phyloP scores from a whole-genome alignment of 495 filamentous ascomycete species.

The Penicillium bialowiezense region DNA sequence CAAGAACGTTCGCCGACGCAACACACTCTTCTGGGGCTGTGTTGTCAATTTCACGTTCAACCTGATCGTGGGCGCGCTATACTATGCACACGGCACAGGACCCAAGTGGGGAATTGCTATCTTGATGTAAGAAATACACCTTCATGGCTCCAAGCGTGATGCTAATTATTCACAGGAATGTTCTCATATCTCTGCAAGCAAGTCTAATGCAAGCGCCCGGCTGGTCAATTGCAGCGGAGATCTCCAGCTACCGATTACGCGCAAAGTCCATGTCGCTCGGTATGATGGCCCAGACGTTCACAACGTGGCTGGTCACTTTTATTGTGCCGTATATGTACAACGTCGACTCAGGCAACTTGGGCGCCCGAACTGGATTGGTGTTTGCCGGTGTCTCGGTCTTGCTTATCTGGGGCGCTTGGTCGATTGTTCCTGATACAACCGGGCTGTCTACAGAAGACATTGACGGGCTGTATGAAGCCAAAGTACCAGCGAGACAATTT shows the following conservation, averaged over 20 bases:
- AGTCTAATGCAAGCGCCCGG: slow-evolving; percentile 10
- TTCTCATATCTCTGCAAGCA: slow-evolving; percentile 12
- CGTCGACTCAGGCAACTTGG: slow-evolving; percentile 16
- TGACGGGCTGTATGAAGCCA: slow-evolving; percentile 16
- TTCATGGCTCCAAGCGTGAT: not conserved
- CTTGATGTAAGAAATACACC: slow-evolving; percentile 10
- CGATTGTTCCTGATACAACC: slow-evolving; percentile 14
- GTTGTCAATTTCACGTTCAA: slow-evolving; percentile 10
- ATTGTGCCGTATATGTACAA: slow-evolving; percentile 18
- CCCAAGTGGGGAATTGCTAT: slow-evolving; percentile 18
- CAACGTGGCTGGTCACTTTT: slow-evolving; percentile 14
- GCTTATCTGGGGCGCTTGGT: slow-evolving; percentile 8
- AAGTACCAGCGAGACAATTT: slow-evolving; percentile 9
- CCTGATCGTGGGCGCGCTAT: slow-evolving; percentile 12
- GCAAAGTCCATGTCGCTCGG: slow-evolving; percentile 14
- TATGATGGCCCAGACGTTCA: slow-evolving; percentile 11
- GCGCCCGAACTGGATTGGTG: slow-evolving; percentile 13
- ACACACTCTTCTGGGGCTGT: slow-evolving; percentile 6
- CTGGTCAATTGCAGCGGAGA: slow-evolving; percentile 16
- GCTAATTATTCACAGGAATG: slow-evolving; percentile 9
- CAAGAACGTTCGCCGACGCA: slow-evolving; percentile 6
- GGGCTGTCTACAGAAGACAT: slow-evolving; percentile 15
- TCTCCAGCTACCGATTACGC: slow-evolving; percentile 13
- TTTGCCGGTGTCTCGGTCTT: slow-evolving; percentile 13
- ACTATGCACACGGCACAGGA: slow-evolving; percentile 3